Percentiles rank a stretch among this genome's conserved stretches.
These are phyloP conservation scores for Hippophae rhamnoides DNA, from an alignment of 306 rosid genomes.

Conservation along the genomic window DNA sequence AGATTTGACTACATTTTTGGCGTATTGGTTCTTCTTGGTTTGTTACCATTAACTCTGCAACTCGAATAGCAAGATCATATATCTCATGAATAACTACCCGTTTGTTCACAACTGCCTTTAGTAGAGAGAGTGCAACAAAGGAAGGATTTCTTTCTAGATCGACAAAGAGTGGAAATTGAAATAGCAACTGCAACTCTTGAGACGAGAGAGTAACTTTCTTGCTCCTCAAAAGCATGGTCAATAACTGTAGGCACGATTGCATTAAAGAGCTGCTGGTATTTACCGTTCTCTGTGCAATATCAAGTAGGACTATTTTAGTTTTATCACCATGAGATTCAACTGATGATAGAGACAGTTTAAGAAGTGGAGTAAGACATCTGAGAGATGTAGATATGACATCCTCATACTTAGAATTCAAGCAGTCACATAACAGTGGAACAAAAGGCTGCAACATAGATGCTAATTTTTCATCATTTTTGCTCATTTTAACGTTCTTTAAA, in stretches of 20 bases:
- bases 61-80: slow-evolving; percentile 72
- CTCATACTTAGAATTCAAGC: slow-evolving; percentile 74
- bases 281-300: slow-evolving; percentile 52
- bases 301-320: slow-evolving; percentile 54
- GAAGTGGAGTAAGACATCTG: slow-evolving; percentile 62
- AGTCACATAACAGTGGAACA: slow-evolving; percentile 43
- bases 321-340: slow-evolving; percentile 60
- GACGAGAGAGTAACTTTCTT: slow-evolving; percentile 57
- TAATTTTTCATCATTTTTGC: slow-evolving; percentile 29
- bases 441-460: slow-evolving; percentile 73
- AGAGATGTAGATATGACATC: slow-evolving; percentile 71
- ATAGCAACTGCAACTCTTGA: slow-evolving; percentile 53
- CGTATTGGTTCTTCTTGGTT: slow-evolving; percentile 78
- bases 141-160: slow-evolving; percentile 71
- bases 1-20: slow-evolving; percentile 64
- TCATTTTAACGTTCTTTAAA: slow-evolving; percentile 47
- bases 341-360: slow-evolving; percentile 69
- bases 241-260: slow-evolving; percentile 66
- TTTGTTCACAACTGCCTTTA: slow-evolving; percentile 71
- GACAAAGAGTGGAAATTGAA: slow-evolving; percentile 72
- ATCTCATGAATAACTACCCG: slow-evolving; percentile 72
- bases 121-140: slow-evolving; percentile 60
- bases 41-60: slow-evolving; percentile 84
- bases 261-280: slow-evolving; percentile 58
- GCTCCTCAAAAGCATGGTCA: slow-evolving; percentile 67